Evolutionary conservation across 139 green algal species (phyloP), one percentile per base, ranked within the genome.

Genomic region (Desmodesmus armatus): DNA sequence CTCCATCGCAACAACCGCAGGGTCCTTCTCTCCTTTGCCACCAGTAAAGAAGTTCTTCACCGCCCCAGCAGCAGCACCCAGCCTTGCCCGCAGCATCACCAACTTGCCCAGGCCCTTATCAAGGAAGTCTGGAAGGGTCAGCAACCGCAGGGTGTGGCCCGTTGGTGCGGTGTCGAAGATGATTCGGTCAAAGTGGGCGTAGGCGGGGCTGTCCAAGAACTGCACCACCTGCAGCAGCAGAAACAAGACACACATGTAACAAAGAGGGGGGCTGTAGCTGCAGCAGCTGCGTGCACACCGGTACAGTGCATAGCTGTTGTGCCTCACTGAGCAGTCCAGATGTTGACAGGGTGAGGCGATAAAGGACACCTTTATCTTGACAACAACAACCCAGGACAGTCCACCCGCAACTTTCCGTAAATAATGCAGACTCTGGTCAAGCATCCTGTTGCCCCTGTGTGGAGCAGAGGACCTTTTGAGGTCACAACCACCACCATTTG

Each of bases 151-250:
- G 23, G 97, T 99, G 94, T 99, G 97, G 31, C 97, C 97, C 3
- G 97, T 99, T 51, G 97, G 97, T 0, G 97, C 97, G 2, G 97
- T 99, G 94, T 99, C 97, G 88, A 99, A 99, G 27, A 99, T 85
- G 88, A 99, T 97, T 84, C 95, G 91, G 66, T 92, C 94, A 89
- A 99, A 99, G 67, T 96, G 89, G 2, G 87, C 40, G 89, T 97
- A 99, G 75, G 97, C 90, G 0, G 90, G 90, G 35, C 88, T 82
- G 82, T 98, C 94, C 35, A 97, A 84, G 41, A 99, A 96, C 87
- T 96, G 90, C 21, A 98, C 91, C 53, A 99, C 92, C 86, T 92
- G 90, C 60, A 65, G 40, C n/a, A n/a, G 21, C 23, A 78, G 47
- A 58, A 69, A 39, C n/a, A 39, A 9, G n/a, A 39, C 11, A 11